phyloP scores from a whole-genome alignment of 2,329 filamentous ascomycete genomes.

The Epichloe scottii region DNA sequence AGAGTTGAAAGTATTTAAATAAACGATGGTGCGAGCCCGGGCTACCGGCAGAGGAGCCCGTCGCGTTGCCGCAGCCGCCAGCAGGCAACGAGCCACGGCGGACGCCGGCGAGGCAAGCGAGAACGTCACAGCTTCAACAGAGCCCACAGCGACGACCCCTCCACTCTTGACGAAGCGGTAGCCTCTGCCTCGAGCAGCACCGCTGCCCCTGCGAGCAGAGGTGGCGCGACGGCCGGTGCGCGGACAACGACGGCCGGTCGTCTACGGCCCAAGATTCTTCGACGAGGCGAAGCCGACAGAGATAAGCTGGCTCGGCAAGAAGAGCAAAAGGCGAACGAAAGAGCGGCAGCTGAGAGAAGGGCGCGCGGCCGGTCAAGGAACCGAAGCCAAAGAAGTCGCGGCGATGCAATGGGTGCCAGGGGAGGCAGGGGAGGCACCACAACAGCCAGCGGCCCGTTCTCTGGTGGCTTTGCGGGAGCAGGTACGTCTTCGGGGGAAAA shows the following conservation, averaged over 20 bases:
- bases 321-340: slow-evolving; percentile 28
- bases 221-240: slow-evolving; percentile 22
- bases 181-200: slow-evolving; percentile 14
- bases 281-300: slow-evolving; percentile 37
- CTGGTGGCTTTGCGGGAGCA: slow-evolving; percentile 17
- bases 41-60: slow-evolving; percentile 19
- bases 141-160: slow-evolving; percentile 9
- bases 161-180: slow-evolving; percentile 9
- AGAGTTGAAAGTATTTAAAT: neutral
- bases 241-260: slow-evolving; percentile 25
- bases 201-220: slow-evolving; percentile 14
- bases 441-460: slow-evolving; percentile 28
- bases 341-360: slow-evolving; percentile 26
- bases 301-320: slow-evolving; percentile 33
- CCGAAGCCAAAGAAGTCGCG: slow-evolving; percentile 30
- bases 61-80: slow-evolving; percentile 17
- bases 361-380: slow-evolving; percentile 26
- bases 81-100: slow-evolving; percentile 9
- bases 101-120: slow-evolving; percentile 15
- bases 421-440: slow-evolving; percentile 24
- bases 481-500: slow-evolving; percentile 5
- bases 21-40: slow-evolving; percentile 22
- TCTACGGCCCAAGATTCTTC: slow-evolving; percentile 35
- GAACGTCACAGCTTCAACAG: slow-evolving; percentile 8
- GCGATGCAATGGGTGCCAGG: slow-evolving; percentile 30